Evolutionary conservation across 345 rosid genomes (phyloP).

Genomic region (Gossypium arboreum): DNA sequence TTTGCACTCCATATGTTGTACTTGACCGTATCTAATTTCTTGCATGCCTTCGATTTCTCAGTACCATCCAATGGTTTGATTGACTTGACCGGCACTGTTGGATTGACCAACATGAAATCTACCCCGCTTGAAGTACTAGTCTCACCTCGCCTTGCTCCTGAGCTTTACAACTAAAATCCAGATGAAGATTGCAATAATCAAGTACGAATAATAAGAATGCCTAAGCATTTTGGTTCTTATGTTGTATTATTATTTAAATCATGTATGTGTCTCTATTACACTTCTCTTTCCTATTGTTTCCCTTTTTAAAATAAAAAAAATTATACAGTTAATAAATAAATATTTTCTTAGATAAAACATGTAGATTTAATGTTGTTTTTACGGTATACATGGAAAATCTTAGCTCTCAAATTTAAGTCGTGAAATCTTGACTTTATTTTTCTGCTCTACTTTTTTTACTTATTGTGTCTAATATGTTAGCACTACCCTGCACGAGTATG

Average conservation of each 20-base stretch:
- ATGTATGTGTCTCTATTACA: background rate
- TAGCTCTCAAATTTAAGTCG: too few species aligned
- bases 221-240: background rate
- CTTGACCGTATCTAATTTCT: background rate
- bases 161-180: background rate
- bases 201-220: background rate
- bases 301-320: background rate
- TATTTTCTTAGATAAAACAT: too few species aligned
- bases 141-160: too few species aligned
- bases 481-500: too few species aligned
- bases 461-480: too few species aligned
- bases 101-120: too few species aligned
- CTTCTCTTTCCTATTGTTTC: background rate
- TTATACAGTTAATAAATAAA: too few species aligned
- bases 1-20: background rate
- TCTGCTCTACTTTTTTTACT: too few species aligned
- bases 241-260: background rate
- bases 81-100: background rate
- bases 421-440: too few species aligned
- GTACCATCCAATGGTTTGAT: background rate
- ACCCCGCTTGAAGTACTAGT: too few species aligned
- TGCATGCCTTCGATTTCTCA: background rate
- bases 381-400: too few species aligned
- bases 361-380: too few species aligned
- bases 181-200: background rate